phyloP scores from a whole-genome alignment of 2,329 filamentous ascomycete species.

The Calonectria hongkongensis region DNA sequence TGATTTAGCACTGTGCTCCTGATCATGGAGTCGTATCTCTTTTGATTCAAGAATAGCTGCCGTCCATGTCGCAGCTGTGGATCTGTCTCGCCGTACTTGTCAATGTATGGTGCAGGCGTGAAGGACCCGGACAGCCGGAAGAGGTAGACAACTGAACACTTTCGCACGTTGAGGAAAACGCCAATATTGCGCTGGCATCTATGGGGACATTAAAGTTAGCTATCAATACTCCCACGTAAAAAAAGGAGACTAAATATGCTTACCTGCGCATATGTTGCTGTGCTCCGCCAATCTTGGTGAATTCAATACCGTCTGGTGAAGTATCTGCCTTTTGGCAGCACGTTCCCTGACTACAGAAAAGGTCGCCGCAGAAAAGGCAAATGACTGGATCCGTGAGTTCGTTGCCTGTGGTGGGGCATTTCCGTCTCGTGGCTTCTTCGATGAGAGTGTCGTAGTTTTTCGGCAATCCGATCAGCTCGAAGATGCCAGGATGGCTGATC shows the following conservation, averaged over 20 bases:
- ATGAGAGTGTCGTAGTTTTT: slow-evolving; percentile 94
- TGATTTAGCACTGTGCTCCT: slow-evolving; percentile 91
- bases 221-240: neutral
- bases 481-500: slow-evolving; percentile 89
- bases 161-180: slow-evolving; percentile 97
- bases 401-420: slow-evolving; percentile 92
- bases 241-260: slow-evolving; percentile 60
- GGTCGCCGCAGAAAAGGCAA: slow-evolving; percentile 96
- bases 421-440: slow-evolving; percentile 89
- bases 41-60: slow-evolving; percentile 94
- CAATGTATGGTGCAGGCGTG: slow-evolving; percentile 92
- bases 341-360: slow-evolving; percentile 95
- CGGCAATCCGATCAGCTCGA: slow-evolving; percentile 93
- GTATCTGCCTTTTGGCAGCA: slow-evolving; percentile 85
- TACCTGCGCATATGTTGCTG: slow-evolving; percentile 93
- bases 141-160: slow-evolving; percentile 93
- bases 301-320: slow-evolving; percentile 62
- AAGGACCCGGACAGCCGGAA: slow-evolving; percentile 89
- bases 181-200: slow-evolving; percentile 93
- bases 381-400: slow-evolving; percentile 93
- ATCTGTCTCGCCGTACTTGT: slow-evolving; percentile 96
- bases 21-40: slow-evolving; percentile 91
- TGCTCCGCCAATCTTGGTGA: slow-evolving; percentile 82
- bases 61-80: slow-evolving; percentile 90
- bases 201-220: slow-evolving; percentile 34